Conservation (phyloP, 441 rosid species). For the Sinapis alba region DNA sequence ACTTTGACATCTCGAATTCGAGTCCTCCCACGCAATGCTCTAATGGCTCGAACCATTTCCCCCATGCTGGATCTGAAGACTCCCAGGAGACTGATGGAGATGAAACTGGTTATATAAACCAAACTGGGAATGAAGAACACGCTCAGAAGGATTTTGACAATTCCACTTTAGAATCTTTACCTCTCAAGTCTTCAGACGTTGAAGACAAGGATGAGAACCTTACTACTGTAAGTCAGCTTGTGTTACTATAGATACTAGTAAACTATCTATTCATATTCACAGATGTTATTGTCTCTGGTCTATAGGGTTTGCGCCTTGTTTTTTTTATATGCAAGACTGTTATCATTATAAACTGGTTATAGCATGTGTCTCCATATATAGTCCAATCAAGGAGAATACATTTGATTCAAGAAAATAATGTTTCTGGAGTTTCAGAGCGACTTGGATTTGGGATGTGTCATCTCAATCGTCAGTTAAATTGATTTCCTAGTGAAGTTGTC, state of each 20-base stretch:
- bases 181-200: conserved; percentile 27
- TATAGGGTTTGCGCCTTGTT: not conserved
- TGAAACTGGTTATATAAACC: conserved; percentile 39
- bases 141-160: conserved; percentile 24
- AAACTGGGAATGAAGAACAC: conserved; percentile 39
- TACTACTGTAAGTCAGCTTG: conserved; percentile 32
- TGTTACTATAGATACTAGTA: conserved; percentile 32
- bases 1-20: conserved; percentile 32
- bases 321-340: not conserved
- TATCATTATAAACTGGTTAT: not conserved
- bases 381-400: not conserved
- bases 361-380: not conserved
- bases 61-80: conserved; percentile 38
- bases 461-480: not conserved
- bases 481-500: not conserved
- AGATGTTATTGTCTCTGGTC: not conserved
- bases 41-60: conserved; percentile 21
- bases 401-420: not conserved
- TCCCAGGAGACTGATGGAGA: conserved; percentile 47
- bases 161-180: conserved; percentile 29
- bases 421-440: not conserved
- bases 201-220: conserved; percentile 44
- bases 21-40: conserved; percentile 29
- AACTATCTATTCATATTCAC: not conserved
- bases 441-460: not conserved